Evolutionary conservation across 352 stramenopile species (phyloP).

Genomic region (Pythium folliculosum): DNA sequence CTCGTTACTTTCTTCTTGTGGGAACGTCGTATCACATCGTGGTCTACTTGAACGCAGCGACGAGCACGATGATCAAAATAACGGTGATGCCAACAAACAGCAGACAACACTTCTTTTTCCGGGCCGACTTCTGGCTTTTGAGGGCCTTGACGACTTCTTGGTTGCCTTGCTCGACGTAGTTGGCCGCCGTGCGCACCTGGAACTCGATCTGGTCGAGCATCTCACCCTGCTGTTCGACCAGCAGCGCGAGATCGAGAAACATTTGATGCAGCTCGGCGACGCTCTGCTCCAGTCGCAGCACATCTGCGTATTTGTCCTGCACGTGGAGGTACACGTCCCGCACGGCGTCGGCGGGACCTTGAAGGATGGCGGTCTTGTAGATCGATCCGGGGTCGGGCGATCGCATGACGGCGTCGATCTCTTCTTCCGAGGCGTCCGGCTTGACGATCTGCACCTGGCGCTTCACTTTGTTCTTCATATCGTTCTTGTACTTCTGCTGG

Average conservation of each 20-base stretch:
- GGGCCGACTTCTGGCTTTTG: constrained; percentile 94
- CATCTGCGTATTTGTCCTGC: constrained; percentile 98
- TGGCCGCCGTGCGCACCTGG: constrained; percentile 91
- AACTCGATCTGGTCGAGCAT: constrained; percentile 98
- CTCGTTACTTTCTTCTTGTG: neutral
- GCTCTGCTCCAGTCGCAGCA: constrained; percentile 95
- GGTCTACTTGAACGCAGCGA: constrained; percentile 65
- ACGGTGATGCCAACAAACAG: constrained; percentile 77
- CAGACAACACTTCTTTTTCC: constrained; percentile 96
- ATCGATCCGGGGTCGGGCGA: constrained; percentile 81
- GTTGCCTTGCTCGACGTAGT: constrained; percentile 98
- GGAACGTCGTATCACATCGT: constrained; percentile 17
- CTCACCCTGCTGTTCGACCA: constrained; percentile 98
- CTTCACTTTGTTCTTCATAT: constrained; percentile 98
- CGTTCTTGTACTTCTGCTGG: constrained; percentile 97
- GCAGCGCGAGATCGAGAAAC: constrained; percentile 98
- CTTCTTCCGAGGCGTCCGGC: constrained; percentile 95
- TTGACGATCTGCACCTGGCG: constrained; percentile 98
- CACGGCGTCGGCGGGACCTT: constrained; percentile 77
- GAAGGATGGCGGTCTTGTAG: constrained; percentile 84
- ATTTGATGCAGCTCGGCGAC: constrained; percentile 99
- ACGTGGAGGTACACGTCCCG: constrained; percentile 95
- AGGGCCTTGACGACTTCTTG: constrained; percentile 94
- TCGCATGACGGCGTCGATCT: constrained; percentile 97
- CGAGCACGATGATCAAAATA: constrained; percentile 78